phyloP scores from a whole-genome alignment of 371 early-diverging fungal species.

The Mortierella sp. region DNA sequence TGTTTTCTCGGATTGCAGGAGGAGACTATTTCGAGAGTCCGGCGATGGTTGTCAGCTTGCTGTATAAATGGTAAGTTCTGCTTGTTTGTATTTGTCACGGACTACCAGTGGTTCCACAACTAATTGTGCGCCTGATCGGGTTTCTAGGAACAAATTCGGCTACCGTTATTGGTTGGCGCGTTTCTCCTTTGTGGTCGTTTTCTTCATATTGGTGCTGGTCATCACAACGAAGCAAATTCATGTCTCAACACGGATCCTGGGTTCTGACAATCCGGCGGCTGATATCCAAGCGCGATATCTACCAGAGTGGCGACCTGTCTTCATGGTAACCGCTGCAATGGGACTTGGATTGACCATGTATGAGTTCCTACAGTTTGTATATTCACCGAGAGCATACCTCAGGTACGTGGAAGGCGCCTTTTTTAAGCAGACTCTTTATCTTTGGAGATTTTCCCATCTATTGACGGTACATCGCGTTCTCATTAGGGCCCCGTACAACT shows the following conservation, averaged over 20 bases:
- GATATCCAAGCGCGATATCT: not conserved
- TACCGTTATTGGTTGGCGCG: not conserved
- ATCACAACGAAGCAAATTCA: not conserved
- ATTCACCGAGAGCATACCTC: not conserved
- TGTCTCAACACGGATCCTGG: not conserved
- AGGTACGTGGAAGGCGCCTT: not conserved
- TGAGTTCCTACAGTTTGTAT: not conserved
- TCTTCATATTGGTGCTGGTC: not conserved
- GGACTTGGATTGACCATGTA: not conserved
- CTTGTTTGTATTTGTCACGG: too few relatives aligned
- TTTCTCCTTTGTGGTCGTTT: not conserved
- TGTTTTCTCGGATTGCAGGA: slow-evolving; percentile 35
- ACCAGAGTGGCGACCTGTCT: not conserved
- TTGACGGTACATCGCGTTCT: too few relatives aligned
- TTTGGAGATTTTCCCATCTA: too few relatives aligned
- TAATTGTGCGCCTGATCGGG: not conserved
- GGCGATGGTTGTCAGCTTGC: slow-evolving; percentile 31
- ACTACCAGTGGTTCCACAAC: not conserved
- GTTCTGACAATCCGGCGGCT: not conserved
- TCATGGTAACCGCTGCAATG: not conserved
- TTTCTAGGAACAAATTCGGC: not conserved
- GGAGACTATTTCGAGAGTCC: slow-evolving; percentile 40
- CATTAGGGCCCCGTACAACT: slow-evolving; percentile 40
- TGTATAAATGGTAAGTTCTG: slow-evolving; percentile 30
- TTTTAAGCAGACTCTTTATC: too few relatives aligned